phyloP scores from a whole-genome alignment of 2,329 filamentous ascomycete genomes.

The Monilinia vaccinii-corymbosi region DNA sequence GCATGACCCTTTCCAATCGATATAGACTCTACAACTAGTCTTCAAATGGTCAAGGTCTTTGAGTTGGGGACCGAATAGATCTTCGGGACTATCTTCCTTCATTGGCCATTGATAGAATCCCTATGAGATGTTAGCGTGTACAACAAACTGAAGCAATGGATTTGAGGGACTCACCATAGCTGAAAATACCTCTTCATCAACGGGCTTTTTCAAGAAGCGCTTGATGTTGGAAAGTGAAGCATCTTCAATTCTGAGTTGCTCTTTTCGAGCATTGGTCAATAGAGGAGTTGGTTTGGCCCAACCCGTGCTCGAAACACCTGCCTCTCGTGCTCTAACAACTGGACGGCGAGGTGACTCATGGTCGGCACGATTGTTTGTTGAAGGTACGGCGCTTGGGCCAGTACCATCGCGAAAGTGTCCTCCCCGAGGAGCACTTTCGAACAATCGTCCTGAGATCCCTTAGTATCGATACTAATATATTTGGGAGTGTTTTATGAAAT shows the following conservation, averaged over 20 bases:
- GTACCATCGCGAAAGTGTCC: not conserved
- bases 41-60: conserved; percentile 20
- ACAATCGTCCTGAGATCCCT: not conserved
- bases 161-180: not conserved
- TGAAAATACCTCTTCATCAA: not conserved
- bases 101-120: conserved; percentile 22
- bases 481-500: not conserved
- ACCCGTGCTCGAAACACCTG: not conserved
- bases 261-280: not conserved
- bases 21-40: conserved; percentile 16
- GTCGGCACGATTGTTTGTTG: not conserved
- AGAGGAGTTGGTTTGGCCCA: conserved; percentile 1
- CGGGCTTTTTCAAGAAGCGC: not conserved
- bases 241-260: not conserved
- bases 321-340: not conserved
- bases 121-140: conserved; percentile 1
- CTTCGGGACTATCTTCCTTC: conserved; percentile 6
- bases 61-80: conserved; percentile 15
- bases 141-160: not conserved
- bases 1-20: conserved; percentile 12
- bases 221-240: not conserved
- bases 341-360: not conserved
- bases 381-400: not conserved
- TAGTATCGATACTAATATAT: not conserved
- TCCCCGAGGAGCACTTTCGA: not conserved